phyloP scores from a whole-genome alignment of 176 grass and related monocot species.

The Elaeis guineensis region DNA sequence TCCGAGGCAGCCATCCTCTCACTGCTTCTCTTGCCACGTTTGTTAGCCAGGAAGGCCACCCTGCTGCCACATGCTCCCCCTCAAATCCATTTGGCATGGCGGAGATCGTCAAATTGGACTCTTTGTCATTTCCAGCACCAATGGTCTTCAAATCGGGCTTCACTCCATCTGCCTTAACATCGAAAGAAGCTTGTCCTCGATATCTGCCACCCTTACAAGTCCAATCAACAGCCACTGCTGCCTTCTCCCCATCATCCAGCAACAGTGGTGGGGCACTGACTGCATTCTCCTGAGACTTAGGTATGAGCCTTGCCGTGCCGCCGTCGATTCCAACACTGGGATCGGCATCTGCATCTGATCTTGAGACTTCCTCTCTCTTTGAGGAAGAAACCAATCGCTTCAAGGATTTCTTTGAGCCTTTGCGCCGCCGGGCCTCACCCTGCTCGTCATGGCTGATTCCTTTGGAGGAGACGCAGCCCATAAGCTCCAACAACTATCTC shows the following conservation, averaged over 20 bases:
- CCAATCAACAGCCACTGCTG: conserved; percentile 1
- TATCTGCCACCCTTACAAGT: conserved; percentile 4
- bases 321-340: conserved; percentile 24
- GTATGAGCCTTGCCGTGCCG: conserved; percentile 60
- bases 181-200: conserved; percentile 6
- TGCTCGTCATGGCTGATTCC: conserved; percentile 39
- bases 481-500: conserved; percentile 23
- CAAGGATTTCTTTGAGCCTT: conserved; percentile 57
- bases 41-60: conserved; percentile 87
- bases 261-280: conserved; percentile 26
- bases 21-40: conserved; percentile 82
- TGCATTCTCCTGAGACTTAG: conserved; percentile 32
- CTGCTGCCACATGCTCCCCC: conserved; percentile 48
- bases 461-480: conserved; percentile 92
- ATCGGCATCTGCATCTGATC: conserved; percentile 25
- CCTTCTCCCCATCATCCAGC: conserved; percentile 21
- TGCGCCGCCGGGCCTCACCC: conserved; percentile 35
- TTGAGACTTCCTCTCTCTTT: conserved; percentile 42
- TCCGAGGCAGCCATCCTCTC: conserved; percentile 80
- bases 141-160: conserved; percentile 25
- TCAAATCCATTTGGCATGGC: conserved; percentile 23
- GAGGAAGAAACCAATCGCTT: conserved; percentile 69
- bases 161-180: conserved; percentile 19
- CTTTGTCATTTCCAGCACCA: conserved; percentile 6
- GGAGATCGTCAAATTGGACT: conserved; percentile 29